Evolutionary conservation across 2,329 filamentous ascomycete species (phyloP), one percentile per base, ranked within the genome.

Genomic region (Tolypocladium guangdongense): DNA sequence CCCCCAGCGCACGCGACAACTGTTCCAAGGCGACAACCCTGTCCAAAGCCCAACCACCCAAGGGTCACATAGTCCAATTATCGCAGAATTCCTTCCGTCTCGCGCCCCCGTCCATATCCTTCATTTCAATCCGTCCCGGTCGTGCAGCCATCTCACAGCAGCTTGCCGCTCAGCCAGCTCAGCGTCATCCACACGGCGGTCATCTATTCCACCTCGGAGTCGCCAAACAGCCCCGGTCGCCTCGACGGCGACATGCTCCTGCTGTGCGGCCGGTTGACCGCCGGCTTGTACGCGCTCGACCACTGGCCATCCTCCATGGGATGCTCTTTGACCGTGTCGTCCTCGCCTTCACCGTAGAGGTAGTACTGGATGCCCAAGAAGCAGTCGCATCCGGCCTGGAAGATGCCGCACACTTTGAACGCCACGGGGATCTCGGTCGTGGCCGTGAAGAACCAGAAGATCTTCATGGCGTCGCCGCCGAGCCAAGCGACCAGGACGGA

Each of bases 331-430:
- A 70, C 58, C 41, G 60, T 59, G 16, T 64, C 57, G 16, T 64
- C 57, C 50, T 65, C 72, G 6, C 77, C 77, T 50, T 78, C 74
- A 12, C 84, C 84, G 66, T 87, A 90, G 69, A 85, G 74, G 62
- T 79, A 77, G 68, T 88, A 92, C 66, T 93, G 88, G 18, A 86
- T 67, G 2, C 87, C 88, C 47, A 93, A 75, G 58, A 87, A 84
- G 49, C 76, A 71, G 71, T 95, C 88, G 70, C 89, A 92, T 24
- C 73, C 74, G 22, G 87, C 86, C 74, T 93, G 88, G 69, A 93
- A 90, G 53, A 90, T 76, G 59, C 87, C 89, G 64, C 88, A 92
- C 22, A 89, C 70, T 73, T 92, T 92, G 70, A 93, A 95, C 1
- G 86, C 82, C 78, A 79, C 78, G 0, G 88, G 88, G 35, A 93